Percentiles rank a stretch among this genome's conserved stretches.
phyloP scores from a whole-genome alignment of 2,329 filamentous ascomycete species.

The Cordyceps cateniannulata region DNA sequence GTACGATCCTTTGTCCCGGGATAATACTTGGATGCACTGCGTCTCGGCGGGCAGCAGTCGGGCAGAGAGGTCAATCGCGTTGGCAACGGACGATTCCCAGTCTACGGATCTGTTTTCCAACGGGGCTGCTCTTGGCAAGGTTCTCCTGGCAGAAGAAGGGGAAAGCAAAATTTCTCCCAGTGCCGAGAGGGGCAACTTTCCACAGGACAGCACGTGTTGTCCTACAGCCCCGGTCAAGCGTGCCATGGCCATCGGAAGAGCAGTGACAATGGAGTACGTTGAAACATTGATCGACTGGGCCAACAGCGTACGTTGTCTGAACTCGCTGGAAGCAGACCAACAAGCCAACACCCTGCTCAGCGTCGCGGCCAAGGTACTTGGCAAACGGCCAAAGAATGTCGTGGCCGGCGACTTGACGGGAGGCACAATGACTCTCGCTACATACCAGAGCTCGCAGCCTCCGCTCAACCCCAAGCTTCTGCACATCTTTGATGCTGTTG shows the following conservation, averaged over 20 bases:
- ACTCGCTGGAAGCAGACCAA: slow-evolving; percentile 7
- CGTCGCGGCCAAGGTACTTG: not conserved
- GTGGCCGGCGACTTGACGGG: not conserved
- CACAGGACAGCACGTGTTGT: slow-evolving; percentile 6
- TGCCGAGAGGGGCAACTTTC: not conserved
- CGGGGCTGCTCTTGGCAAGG: not conserved
- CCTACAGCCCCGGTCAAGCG: not conserved
- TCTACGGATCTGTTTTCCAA: slow-evolving; percentile 6
- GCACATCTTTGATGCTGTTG: not conserved
- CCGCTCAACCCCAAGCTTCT: slow-evolving; percentile 2
- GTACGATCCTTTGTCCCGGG: slow-evolving; percentile 5
- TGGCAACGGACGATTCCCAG: not conserved
- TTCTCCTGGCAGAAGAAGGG: not conserved
- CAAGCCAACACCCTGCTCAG: not conserved
- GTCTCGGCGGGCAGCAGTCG: not conserved
- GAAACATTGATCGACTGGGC: slow-evolving; percentile 7
- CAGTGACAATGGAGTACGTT: slow-evolving; percentile 8
- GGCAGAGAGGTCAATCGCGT: not conserved
- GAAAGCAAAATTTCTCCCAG: not conserved
- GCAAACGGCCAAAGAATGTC: not conserved
- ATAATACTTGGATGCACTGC: slow-evolving; percentile 11
- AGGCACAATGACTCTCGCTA: slow-evolving; percentile 4
- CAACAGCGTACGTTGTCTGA: not conserved
- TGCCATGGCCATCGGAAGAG: not conserved
- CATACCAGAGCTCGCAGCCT: not conserved